Base-by-base conservation (phyloP, 352 stramenopile species). In the Phytophthora pseudosyringae region DNA sequence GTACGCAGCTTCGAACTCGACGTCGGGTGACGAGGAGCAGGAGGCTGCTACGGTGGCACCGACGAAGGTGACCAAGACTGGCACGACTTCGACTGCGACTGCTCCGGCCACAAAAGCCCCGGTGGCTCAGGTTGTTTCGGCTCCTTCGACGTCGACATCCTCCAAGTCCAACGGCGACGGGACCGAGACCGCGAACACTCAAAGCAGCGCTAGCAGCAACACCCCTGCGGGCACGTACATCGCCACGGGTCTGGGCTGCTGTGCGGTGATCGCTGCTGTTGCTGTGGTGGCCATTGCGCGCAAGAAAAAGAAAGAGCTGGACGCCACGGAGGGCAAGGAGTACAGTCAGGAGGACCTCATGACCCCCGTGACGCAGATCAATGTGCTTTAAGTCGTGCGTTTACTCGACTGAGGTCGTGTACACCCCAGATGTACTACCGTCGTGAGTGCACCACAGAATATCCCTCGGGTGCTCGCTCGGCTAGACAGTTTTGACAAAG, bases 271-370 rank as follows among this genome's bases (percentile, higher is more conserved):
- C 9, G 75, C 69, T 9, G 72, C 59, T 46, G 60, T 76, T 2
- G 69, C 55, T 18, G 60, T 77, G 10, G 68, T 85, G 43, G 73
- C 82, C 41, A 64, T 81, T 11, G 55, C 77, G 16, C 79, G 74
- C 50, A 81, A 78, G 71, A 89, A 86, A 71, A 86, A 90, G 74
- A 36, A 79, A 39, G 35, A 74, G 55, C 58, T 89, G 33, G 79
- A 89, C 16, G 69, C 59, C 29, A 39, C 38, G 18, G 73, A 78
- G 28, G 44, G 25, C 21, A 80, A 80, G 50, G 64, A 72, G n/a
- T 67, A 69, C 54, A 55, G 35, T 12, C 56, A 69, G 43, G 47
- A 75, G 10, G 68, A 71, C 28, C 49, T 81, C 36, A 68, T 83
- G 58, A 84, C 76, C 11, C 76, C 76, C 11, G 45, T 80, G 47